Conservation (phyloP, 768 basidiomycete genomes). For the Phlebiopsis gigantea region DNA sequence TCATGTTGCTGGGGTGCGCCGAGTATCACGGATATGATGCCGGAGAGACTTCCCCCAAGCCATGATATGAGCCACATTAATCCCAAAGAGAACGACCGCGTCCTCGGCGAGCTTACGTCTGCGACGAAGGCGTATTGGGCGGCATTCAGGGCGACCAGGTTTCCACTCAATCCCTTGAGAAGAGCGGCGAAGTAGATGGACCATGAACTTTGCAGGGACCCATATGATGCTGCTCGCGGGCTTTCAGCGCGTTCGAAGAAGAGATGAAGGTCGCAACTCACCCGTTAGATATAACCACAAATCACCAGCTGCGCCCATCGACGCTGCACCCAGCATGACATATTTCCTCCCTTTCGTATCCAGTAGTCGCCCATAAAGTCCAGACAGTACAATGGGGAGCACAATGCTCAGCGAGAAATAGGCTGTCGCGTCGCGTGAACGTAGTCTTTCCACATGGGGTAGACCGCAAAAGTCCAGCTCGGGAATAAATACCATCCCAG, state of each 20-base stretch:
- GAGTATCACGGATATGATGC: background rate
- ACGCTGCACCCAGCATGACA: background rate
- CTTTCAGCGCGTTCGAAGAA: background rate
- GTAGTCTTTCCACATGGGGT: background rate
- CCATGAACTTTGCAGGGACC: background rate
- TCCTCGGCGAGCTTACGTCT: background rate
- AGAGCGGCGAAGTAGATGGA: background rate
- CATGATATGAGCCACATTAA: background rate
- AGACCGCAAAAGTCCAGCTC: background rate
- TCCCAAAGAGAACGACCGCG: slow-evolving; percentile 1
- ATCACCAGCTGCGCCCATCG: background rate
- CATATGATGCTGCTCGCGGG: background rate
- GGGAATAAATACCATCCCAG: background rate
- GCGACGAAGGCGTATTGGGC: slow-evolving; percentile 4
- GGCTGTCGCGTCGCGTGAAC: background rate
- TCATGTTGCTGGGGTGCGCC: background rate
- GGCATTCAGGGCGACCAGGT: background rate
- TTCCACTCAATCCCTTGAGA: slow-evolving; percentile 4
- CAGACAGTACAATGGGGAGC: background rate
- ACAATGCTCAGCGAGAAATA: background rate
- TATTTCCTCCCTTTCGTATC: slow-evolving; percentile 1
- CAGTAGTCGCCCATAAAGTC: background rate
- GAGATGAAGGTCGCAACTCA: background rate
- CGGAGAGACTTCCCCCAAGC: background rate
- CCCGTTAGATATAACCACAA: background rate